Conservation (phyloP, 2,329 filamentous ascomycete genomes). For the Colletotrichum sp. region DNA sequence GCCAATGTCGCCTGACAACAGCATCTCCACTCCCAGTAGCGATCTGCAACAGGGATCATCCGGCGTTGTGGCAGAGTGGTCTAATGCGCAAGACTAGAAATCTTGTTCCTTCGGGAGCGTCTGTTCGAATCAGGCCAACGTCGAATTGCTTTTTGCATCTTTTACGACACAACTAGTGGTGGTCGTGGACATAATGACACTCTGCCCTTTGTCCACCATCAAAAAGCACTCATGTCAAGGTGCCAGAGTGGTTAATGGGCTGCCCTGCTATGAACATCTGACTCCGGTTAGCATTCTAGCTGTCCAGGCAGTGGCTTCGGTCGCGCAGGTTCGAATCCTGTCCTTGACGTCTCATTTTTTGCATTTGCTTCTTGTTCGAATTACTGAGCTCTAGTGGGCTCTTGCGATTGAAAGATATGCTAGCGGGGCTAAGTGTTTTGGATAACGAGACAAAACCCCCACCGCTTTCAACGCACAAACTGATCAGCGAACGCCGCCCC, state of each 20-base stretch:
- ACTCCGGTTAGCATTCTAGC: neutral
- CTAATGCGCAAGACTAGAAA: neutral
- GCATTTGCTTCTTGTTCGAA: neutral
- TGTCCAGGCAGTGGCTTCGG: neutral
- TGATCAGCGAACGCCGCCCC: constrained; percentile 28
- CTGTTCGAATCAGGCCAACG: neutral
- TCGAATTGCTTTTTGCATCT: neutral
- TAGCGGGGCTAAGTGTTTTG: neutral
- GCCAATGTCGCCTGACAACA: neutral
- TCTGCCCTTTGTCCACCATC: neutral
- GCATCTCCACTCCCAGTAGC: neutral
- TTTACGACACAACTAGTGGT: fast-evolving
- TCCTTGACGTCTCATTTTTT: neutral
- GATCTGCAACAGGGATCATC: neutral
- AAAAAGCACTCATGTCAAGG: neutral
- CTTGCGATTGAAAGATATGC: neutral
- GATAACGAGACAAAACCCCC: neutral
- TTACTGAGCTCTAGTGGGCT: neutral
- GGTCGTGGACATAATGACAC: neutral
- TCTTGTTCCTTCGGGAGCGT: neutral
- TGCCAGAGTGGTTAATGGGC: constrained; percentile 3
- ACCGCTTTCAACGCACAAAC: neutral
- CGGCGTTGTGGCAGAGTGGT: neutral
- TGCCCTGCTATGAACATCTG: neutral
- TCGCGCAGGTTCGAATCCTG: constrained; percentile 2